phyloP scores from a whole-genome alignment of 2,329 filamentous ascomycete genomes.

The Trichophyton mentagrophytes region DNA sequence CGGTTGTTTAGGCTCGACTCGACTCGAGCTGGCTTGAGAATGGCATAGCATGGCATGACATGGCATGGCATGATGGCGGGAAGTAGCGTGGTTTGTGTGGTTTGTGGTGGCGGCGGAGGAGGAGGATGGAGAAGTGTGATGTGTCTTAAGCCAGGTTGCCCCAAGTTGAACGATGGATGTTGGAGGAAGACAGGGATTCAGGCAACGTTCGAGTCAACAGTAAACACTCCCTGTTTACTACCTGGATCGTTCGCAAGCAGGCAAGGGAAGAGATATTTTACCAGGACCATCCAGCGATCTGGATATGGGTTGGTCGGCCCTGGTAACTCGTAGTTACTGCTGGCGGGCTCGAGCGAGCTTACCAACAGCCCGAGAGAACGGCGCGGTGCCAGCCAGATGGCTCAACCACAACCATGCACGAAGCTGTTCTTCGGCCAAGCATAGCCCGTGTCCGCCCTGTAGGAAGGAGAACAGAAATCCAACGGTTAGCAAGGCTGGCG shows the following conservation, averaged over 20 bases:
- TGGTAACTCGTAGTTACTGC: neutral
- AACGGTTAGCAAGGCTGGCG: neutral
- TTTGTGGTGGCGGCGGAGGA: neutral
- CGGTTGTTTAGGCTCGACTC: neutral
- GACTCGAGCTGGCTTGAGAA: neutral
- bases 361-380: neutral
- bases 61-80: too few species aligned
- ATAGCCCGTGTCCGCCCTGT: conserved; percentile 39
- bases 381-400: neutral
- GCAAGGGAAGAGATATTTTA: neutral
- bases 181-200: neutral
- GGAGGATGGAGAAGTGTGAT: neutral
- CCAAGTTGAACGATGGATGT: neutral
- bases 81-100: neutral
- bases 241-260: too few species aligned
- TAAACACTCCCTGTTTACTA: too few species aligned
- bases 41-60: too few species aligned
- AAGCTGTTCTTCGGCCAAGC: conserved; percentile 50
- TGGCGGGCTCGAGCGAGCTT: neutral
- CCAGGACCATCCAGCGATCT: neutral
- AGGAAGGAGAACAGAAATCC: neutral
- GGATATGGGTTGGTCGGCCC: neutral
- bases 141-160: neutral
- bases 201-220: neutral
- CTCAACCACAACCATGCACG: conserved; percentile 42